Evolutionary conservation across 306 rosid species (phyloP).

Genomic region (Dryas octopetala): DNA sequence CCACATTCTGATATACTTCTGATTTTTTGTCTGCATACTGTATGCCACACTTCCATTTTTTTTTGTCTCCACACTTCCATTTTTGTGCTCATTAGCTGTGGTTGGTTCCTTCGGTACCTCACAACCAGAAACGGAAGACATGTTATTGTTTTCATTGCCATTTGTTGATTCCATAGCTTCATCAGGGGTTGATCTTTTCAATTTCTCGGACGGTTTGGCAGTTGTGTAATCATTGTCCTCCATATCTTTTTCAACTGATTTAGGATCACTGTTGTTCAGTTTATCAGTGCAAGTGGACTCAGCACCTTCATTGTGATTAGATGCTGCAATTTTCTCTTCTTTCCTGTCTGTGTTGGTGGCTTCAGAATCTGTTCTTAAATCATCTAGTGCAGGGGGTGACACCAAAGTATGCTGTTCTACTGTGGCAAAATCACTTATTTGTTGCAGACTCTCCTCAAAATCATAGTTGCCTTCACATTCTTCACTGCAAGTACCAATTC

Average conservation of each 20-base stretch:
- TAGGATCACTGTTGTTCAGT: conserved; percentile 4
- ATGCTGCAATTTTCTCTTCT: conserved; percentile 13
- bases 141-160: conserved; percentile 22
- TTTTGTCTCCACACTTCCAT: conserved; percentile 28
- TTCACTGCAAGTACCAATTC: conserved; percentile 9
- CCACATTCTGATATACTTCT: conserved; percentile 67
- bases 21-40: conserved; percentile 43
- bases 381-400: neutral
- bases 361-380: neutral
- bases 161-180: conserved; percentile 20
- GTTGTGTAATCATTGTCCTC: neutral
- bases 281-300: conserved; percentile 4
- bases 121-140: conserved; percentile 27
- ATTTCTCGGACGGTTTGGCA: neutral
- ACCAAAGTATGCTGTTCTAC: neutral
- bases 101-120: conserved; percentile 31
- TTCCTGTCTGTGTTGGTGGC: conserved; percentile 7
- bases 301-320: conserved; percentile 19
- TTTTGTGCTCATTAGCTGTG: conserved; percentile 15
- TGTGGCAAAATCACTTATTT: neutral
- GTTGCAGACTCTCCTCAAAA: conserved; percentile 23
- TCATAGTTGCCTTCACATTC: neutral
- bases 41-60: conserved; percentile 14
- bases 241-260: neutral
- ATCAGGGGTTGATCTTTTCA: conserved; percentile 4